A percentile compares a stretch with the other conserved stretches of the same genome.
phyloP scores from a whole-genome alignment of 441 rosid genomes.

The Croton laevigatus region DNA sequence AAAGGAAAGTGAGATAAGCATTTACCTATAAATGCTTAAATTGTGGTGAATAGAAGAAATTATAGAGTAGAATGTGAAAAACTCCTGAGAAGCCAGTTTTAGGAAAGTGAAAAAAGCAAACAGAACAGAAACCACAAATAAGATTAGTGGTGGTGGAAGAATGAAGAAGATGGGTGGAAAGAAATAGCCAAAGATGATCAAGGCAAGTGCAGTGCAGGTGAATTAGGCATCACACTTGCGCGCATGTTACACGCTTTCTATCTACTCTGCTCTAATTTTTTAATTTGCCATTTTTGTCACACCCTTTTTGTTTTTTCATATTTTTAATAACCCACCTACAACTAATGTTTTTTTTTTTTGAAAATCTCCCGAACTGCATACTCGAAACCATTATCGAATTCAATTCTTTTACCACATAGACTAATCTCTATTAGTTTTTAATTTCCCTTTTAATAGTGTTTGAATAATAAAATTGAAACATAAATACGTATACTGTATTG shows the following conservation, averaged over 20 bases:
- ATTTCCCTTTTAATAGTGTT: too few relatives aligned
- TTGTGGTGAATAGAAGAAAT: neutral
- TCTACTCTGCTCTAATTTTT: neutral
- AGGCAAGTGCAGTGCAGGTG: neutral
- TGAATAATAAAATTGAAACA: too few relatives aligned
- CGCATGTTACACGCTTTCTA: constrained; percentile 4
- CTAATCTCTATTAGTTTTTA: too few relatives aligned
- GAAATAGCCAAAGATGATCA: neutral
- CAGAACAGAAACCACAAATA: neutral
- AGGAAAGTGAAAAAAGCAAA: neutral
- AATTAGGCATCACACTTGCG: neutral
- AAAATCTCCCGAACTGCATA: too few relatives aligned
- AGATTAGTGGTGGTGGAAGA: neutral
- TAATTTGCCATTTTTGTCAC: neutral
- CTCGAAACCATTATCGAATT: too few relatives aligned
- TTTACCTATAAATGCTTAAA: neutral
- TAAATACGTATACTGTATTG: too few relatives aligned
- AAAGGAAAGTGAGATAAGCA: neutral
- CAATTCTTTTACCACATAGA: too few relatives aligned
- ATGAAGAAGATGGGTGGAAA: neutral
- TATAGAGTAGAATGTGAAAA: neutral
- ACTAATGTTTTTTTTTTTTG: too few relatives aligned
- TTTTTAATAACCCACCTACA: too few relatives aligned
- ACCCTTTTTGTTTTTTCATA: neutral
- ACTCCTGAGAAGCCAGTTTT: neutral